Evolutionary conservation across 306 rosid genomes (phyloP).

Genomic region (Argentina anserina): DNA sequence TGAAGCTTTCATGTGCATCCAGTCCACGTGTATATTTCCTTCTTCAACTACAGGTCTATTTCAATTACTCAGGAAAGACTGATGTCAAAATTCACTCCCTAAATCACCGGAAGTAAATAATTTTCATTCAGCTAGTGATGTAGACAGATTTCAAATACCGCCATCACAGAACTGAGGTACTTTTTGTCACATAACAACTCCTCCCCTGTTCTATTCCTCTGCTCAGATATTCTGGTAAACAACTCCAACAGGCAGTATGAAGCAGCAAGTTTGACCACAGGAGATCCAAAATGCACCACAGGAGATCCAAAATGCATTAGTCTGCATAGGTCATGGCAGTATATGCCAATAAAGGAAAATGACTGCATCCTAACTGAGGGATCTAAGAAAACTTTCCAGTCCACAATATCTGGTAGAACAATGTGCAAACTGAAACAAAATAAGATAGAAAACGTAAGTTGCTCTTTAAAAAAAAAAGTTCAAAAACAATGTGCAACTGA

Average conservation of each 20-base stretch:
- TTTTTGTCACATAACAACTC: slow-evolving; percentile 44
- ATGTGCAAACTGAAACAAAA: slow-evolving; percentile 50
- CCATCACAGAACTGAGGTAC: slow-evolving; percentile 58
- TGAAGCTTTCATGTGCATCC: neutral
- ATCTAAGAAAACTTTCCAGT: slow-evolving; percentile 68
- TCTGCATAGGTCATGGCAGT: slow-evolving; percentile 79
- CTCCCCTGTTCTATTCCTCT: slow-evolving; percentile 41
- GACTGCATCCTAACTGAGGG: slow-evolving; percentile 43
- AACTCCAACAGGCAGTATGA: slow-evolving; percentile 71
- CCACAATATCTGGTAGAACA: slow-evolving; percentile 55
- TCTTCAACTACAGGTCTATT: neutral
- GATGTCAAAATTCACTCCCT: neutral
- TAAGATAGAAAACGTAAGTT: slow-evolving; percentile 8
- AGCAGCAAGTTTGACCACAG: slow-evolving; percentile 56
- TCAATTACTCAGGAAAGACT: neutral
- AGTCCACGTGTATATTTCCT: too few species aligned
- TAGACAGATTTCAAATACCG: slow-evolving; percentile 55
- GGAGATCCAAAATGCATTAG: slow-evolving; percentile 80
- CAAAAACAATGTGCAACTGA: neutral
- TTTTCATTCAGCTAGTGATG: neutral
- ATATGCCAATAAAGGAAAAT: slow-evolving; percentile 51
- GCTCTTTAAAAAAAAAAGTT: slow-evolving; percentile 21
- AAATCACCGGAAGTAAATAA: neutral
- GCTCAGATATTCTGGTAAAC: slow-evolving; percentile 61
- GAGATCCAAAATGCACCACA: slow-evolving; percentile 70